Evolutionary conservation across 2,329 filamentous ascomycete genomes (phyloP).

Genomic region (Phialophora expanda): DNA sequence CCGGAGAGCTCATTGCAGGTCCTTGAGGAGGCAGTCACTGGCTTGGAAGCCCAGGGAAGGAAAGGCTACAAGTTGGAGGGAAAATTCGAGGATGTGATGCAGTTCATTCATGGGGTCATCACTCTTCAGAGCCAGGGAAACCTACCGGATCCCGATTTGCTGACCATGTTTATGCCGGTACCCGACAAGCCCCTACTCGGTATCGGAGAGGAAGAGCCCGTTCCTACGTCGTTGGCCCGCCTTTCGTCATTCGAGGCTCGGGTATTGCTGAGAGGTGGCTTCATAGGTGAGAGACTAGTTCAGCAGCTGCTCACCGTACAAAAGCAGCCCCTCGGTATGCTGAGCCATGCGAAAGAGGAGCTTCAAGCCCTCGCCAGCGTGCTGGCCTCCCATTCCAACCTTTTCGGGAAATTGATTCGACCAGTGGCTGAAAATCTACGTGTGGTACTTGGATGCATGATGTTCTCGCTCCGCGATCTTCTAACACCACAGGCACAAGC

Average conservation of each 20-base stretch:
- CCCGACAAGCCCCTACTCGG: constrained; percentile 6
- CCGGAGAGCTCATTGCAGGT: constrained; percentile 17
- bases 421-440: constrained; percentile 15
- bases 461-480: constrained; percentile 26
- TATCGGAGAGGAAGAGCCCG: constrained; percentile 10
- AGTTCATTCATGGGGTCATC: constrained; percentile 21
- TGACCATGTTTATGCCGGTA: constrained; percentile 26
- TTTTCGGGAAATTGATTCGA: constrained; percentile 9
- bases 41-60: constrained; percentile 24
- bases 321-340: constrained; percentile 31
- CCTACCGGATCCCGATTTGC: constrained; percentile 6
- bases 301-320: constrained; percentile 22
- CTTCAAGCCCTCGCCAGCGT: constrained; percentile 23
- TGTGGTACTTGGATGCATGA: constrained; percentile 22
- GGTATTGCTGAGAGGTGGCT: constrained; percentile 11
- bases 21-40: constrained; percentile 25
- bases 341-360: constrained; percentile 36
- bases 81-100: constrained; percentile 24
- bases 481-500: constrained; percentile 23
- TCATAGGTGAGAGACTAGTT: constrained; percentile 15
- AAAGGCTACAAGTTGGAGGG: constrained; percentile 22
- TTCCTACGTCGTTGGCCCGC: constrained; percentile 19
- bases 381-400: constrained; percentile 13
- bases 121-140: constrained; percentile 5
- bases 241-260: constrained; percentile 24